Base-by-base conservation (phyloP, 1,139 yeast species). In the Schizosaccharomyces versatilis region DNA sequence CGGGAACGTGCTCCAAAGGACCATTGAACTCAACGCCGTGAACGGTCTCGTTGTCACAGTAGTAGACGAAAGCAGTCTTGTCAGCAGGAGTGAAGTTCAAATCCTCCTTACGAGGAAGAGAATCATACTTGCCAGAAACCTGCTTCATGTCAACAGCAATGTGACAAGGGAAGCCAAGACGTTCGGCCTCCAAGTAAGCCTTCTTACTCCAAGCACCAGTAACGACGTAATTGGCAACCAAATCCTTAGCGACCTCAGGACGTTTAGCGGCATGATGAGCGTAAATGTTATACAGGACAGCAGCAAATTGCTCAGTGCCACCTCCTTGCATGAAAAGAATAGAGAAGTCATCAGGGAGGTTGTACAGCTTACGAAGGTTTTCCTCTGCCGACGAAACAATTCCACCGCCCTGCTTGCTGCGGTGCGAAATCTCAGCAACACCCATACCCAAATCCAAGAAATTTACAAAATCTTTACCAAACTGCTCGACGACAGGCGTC, bases 271-370 rank as follows among this genome's bases (percentile, higher is more conserved):
- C 84, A 66, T 76, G 77, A 48, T 81, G 73, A 39, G 95, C 94
- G 59, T 81, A 68, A 69, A 90, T 68, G 66, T 90, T 90, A 63
- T 90, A 79, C 14, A 84, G 88, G 57, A 85, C 75, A 7, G 94
- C 78, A 6, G 97, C 83, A 64, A 90, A 90, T 6, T 95, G 97
- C 47, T 86, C 82, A 54, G 97, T 88, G 59, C 97, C 98, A 59
- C 98, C 98, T 59, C 98, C 97, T 71, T 90, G 98, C 70, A 88
- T 70, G 70, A 88, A 90, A 65, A 90, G 80, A 1, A 88, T 90
- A 65, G 86, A 97, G 66, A 90, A 94, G 41, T 94, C 81, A 58
- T 84, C 94, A 39, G 97, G 98, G 54, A 90, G 76, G 57, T 73
- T 66, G 66, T 85, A 69, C 57, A 90, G 71, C 62, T 81, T 70